Evolutionary conservation across 257 asterid species (phyloP), one percentile per base, ranked within the genome.

Genomic region (Catharanthus roseus): DNA sequence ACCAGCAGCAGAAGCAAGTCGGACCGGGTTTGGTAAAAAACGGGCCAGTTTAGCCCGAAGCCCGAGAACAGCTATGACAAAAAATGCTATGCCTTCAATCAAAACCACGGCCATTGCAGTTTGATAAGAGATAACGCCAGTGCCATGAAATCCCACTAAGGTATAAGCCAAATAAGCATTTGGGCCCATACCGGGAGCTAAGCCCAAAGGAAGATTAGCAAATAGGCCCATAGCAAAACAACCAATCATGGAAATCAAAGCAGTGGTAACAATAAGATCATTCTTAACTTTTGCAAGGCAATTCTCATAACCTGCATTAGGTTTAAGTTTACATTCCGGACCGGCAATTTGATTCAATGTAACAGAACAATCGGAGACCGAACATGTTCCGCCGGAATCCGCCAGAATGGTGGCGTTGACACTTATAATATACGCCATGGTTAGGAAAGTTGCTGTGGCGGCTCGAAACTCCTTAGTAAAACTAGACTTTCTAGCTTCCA

Each of bases 171-270:
- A 24, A 69, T 83, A 90, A 47, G 92, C 91, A 60, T 88, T 88
- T 4, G 91, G 87, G 13, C 96, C 95, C 95, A 88, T 88, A 0
- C 96, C 95, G 0, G 96, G 96, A 41, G 93, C 96, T 36, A 90
- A 74, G 71, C 90, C 95, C 63, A 90, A 34, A 0, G 96, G 96
- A 51, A 90, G 85, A 67, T 90, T 86, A 1, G 95, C 96, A 2
- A 90, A 65, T 4, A 90, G 41, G 74, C 96, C 96, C 95, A 90
- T 90, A 9, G 87, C 87, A 44, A 88, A 68, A 55, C 90, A 88
- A 2, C 85, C 96, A 21, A 90, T 78, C 92, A 83, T 85, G 69
- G 95, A 81, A n/a, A 95, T 80, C 69, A 88, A 45, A 19, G 91
- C 83, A 21, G 96, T 90, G 21, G 81, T 88, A 19, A 90, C 91